Evolutionary conservation across 2,329 filamentous ascomycete genomes (phyloP).

Genomic region (Trichoderma citrinoviride): DNA sequence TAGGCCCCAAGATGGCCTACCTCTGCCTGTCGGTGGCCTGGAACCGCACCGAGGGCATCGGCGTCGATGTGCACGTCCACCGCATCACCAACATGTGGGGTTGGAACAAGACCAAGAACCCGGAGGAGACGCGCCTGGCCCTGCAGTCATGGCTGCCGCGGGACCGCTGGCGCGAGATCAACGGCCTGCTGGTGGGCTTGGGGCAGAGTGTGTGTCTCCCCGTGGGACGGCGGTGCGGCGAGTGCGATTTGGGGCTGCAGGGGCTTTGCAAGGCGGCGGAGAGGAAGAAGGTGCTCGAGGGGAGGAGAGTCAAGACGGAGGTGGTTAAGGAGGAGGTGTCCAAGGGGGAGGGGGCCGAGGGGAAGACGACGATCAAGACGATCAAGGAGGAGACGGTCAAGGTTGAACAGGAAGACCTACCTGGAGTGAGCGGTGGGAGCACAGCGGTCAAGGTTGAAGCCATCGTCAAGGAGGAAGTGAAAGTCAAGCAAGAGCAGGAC

Average conservation of each 20-base stretch:
- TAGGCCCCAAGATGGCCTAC: constrained; percentile 94
- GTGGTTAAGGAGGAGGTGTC: constrained; percentile 27
- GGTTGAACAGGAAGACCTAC: not conserved
- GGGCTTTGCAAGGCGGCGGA: constrained; percentile 76
- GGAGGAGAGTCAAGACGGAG: constrained; percentile 45
- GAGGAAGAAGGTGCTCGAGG: constrained; percentile 58
- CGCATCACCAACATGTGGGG: constrained; percentile 93
- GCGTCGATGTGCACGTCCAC: constrained; percentile 93
- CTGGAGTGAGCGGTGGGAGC: not conserved
- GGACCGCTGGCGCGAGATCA: constrained; percentile 90
- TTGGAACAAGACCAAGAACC: constrained; percentile 78
- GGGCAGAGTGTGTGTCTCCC: constrained; percentile 85
- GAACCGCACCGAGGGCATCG: constrained; percentile 69
- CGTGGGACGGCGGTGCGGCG: constrained; percentile 75
- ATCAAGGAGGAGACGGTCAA: constrained; percentile 28
- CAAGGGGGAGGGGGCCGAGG: constrained; percentile 25
- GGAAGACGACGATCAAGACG: constrained; percentile 27
- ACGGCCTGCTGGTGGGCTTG: constrained; percentile 81
- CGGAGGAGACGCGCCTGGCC: constrained; percentile 75
- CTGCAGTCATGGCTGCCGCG: constrained; percentile 80
- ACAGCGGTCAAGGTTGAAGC: constrained; percentile 26
- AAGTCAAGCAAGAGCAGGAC: not conserved
- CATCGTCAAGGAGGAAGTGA: constrained; percentile 28
- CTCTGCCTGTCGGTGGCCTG: constrained; percentile 76
- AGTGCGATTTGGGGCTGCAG: constrained; percentile 74